Percentiles rank a stretch among this genome's conserved stretches.
These are phyloP conservation scores for Dactylellina drechsleri DNA, from an alignment of 2,329 filamentous ascomycete genomes.

Conservation along the genomic window DNA sequence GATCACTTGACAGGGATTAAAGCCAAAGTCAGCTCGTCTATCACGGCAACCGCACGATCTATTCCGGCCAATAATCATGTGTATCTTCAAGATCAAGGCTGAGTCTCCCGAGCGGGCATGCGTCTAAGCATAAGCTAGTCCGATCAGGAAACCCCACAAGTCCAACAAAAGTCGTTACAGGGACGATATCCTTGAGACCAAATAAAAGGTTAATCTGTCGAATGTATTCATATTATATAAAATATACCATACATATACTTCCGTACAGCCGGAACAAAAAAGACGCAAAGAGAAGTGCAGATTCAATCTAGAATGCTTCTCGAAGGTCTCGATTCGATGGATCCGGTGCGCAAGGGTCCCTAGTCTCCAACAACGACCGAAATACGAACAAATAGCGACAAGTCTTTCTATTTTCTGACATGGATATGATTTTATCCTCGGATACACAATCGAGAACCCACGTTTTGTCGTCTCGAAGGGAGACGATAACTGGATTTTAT, in stretches of 20 bases:
- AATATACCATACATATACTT: too few species aligned
- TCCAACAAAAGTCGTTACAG: neutral
- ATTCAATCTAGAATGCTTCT: constrained; percentile 1
- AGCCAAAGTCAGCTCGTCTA: too few species aligned
- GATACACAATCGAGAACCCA: constrained; percentile 31
- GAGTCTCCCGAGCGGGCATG: too few species aligned
- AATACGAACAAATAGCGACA: neutral
- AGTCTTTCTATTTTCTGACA: neutral
- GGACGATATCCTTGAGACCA: neutral
- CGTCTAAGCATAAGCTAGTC: too few species aligned
- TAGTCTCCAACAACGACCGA: neutral
- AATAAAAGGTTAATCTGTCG: neutral
- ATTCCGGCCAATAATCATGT: too few species aligned
- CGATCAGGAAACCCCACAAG: neutral
- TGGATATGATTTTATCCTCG: constrained; percentile 40
- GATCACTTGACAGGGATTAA: too few species aligned
- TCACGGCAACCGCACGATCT: too few species aligned
- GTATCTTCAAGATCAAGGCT: too few species aligned
- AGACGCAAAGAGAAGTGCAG: too few species aligned
- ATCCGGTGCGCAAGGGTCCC: constrained; percentile 9
- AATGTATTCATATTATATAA: too few species aligned
- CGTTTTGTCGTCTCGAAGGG: constrained; percentile 41
- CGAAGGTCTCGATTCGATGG: constrained; percentile 10
- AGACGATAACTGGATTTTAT: constrained; percentile 23
- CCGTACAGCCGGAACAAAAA: too few species aligned